phyloP scores from a whole-genome alignment of 78 protist species.

The Dictyostelium capitatum region DNA sequence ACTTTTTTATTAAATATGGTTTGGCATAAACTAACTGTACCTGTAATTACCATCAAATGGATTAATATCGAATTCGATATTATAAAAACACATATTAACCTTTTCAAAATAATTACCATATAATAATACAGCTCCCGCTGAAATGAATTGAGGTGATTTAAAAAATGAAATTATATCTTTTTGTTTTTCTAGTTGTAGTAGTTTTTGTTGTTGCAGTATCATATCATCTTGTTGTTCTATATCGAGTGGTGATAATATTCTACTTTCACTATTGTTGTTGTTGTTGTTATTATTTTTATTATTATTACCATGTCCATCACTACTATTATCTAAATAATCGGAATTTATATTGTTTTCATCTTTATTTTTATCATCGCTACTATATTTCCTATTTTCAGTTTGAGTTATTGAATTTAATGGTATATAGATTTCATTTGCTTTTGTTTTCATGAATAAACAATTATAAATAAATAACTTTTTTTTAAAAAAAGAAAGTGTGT shows the following conservation, averaged over 20 bases:
- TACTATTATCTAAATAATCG: neutral
- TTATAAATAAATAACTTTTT: neutral
- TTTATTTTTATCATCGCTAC: neutral
- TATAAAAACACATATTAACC: no score
- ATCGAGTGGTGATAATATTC: neutral
- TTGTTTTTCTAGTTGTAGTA: no score
- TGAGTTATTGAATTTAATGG: neutral
- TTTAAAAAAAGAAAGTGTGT: neutral
- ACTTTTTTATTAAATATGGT: slow-evolving; percentile 79
- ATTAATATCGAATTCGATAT: no score
- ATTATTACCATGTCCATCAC: neutral
- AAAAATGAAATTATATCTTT: neutral
- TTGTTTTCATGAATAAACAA: neutral
- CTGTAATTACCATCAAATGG: neutral
- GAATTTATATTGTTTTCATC: neutral
- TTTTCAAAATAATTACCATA: neutral
- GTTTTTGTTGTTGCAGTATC: no score
- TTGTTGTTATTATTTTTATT: neutral
- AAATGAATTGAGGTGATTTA: neutral
- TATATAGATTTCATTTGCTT: neutral
- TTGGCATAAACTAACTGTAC: slow-evolving; percentile 67
- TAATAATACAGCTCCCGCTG: slow-evolving; percentile 7
- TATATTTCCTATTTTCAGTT: neutral
- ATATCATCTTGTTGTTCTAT: no score
- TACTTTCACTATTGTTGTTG: neutral